Conservation (phyloP, 352 stramenopile species). For the Phytophthora meadii region DNA sequence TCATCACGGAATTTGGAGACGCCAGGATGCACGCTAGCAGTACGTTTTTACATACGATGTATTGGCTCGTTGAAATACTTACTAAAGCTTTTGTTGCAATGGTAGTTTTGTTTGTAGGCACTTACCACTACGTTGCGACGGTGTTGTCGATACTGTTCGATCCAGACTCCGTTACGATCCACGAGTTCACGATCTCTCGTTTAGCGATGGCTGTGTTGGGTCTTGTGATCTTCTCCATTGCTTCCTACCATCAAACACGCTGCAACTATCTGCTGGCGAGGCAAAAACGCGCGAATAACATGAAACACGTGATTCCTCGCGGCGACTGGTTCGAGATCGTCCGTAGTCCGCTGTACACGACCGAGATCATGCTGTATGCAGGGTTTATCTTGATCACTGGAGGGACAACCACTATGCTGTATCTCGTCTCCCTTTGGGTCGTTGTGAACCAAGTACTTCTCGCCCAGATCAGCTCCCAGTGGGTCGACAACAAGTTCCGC, state of each 20-base stretch:
- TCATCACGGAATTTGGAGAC: slow-evolving; percentile 73
- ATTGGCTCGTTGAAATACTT: no score
- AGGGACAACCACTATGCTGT: slow-evolving; percentile 46
- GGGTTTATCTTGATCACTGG: slow-evolving; percentile 54
- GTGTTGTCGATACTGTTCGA: slow-evolving; percentile 58
- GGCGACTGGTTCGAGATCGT: slow-evolving; percentile 76
- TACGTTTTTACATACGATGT: slow-evolving; percentile 18
- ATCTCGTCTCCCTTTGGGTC: slow-evolving; percentile 64
- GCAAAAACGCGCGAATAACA: slow-evolving; percentile 59
- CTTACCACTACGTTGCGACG: slow-evolving; percentile 68
- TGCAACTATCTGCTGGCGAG: slow-evolving; percentile 65
- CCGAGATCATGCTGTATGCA: slow-evolving; percentile 72
- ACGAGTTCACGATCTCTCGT: slow-evolving; percentile 29
- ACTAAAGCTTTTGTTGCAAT: slow-evolving; percentile 1
- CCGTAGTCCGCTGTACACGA: slow-evolving; percentile 67
- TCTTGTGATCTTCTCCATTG: slow-evolving; percentile 48
- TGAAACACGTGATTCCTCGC: slow-evolving; percentile 60
- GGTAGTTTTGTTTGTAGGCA: slow-evolving; percentile 59
- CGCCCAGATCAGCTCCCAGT: slow-evolving; percentile 58
- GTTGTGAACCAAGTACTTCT: slow-evolving; percentile 69
- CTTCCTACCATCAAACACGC: slow-evolving; percentile 63
- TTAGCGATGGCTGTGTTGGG: slow-evolving; percentile 31
- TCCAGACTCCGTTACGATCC: slow-evolving; percentile 21
- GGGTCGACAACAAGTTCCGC: slow-evolving; percentile 70
- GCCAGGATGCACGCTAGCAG: slow-evolving; percentile 67